phyloP scores from a whole-genome alignment of 345 rosid species.

The Firmiana major region DNA sequence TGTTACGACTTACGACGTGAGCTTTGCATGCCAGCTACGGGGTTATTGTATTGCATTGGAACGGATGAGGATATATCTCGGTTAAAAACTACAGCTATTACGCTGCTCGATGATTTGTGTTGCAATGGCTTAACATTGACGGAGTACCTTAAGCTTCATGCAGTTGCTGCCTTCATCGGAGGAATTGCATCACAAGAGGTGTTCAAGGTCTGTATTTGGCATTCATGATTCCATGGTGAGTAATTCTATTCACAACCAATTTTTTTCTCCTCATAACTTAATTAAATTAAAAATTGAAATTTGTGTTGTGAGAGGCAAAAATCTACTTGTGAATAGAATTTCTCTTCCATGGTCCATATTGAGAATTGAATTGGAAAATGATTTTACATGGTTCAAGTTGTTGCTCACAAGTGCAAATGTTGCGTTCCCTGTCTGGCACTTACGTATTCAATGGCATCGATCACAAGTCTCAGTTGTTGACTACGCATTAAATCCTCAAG shows the following conservation, averaged over 20 bases:
- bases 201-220: too few relatives aligned
- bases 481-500: conserved; percentile 31
- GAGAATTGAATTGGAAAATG: neutral
- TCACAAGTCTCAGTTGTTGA: conserved; percentile 81
- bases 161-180: conserved; percentile 87
- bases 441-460: conserved; percentile 92
- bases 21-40: neutral
- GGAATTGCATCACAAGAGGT: conserved; percentile 95
- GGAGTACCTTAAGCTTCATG: conserved; percentile 94
- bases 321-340: neutral
- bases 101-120: conserved; percentile 72
- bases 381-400: neutral
- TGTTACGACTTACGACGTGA: too few relatives aligned
- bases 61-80: conserved; percentile 92
- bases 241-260: too few relatives aligned
- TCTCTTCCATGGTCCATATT: neutral
- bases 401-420: neutral
- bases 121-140: conserved; percentile 77
- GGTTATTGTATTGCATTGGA: conserved; percentile 36
- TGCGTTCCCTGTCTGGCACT: conserved; percentile 46
- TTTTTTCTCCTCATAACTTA: too few relatives aligned
- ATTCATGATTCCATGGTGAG: too few relatives aligned
- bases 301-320: neutral
- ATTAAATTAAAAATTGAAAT: too few relatives aligned
- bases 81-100: conserved; percentile 60